Evolutionary conservation across 1,284 basidiomycete genomes (phyloP).

Genomic region (Athelia sp.): DNA sequence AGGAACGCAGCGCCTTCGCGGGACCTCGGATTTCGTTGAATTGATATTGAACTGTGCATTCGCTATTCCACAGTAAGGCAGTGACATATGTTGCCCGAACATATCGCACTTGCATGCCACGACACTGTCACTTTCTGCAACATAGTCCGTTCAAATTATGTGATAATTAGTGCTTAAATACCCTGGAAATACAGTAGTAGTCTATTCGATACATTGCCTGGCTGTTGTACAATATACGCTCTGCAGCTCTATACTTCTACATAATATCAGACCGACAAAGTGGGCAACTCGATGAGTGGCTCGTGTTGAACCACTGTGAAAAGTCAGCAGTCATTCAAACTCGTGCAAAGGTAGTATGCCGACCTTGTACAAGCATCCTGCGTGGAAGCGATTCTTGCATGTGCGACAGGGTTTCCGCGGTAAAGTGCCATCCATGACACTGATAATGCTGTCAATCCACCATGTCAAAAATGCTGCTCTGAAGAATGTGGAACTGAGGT

Average conservation of each 20-base stretch:
- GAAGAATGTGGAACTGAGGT: neutral
- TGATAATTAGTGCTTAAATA: too few relatives aligned
- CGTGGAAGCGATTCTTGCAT: conserved; percentile 95
- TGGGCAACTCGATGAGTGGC: conserved; percentile 88
- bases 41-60: too few relatives aligned
- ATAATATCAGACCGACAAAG: conserved; percentile 82
- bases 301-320: conserved; percentile 84
- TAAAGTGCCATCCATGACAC: conserved; percentile 82
- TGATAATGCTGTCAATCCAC: conserved; percentile 71
- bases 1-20: too few relatives aligned
- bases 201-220: too few relatives aligned
- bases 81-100: too few relatives aligned
- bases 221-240: neutral
- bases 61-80: too few relatives aligned
- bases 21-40: too few relatives aligned
- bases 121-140: too few relatives aligned
- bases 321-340: conserved; percentile 6
- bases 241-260: conserved; percentile 18
- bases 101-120: too few relatives aligned
- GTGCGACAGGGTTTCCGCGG: conserved; percentile 93
- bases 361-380: conserved; percentile 87
- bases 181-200: too few relatives aligned
- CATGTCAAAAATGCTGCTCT: conserved; percentile 1
- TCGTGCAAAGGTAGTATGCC: conserved; percentile 12
- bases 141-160: too few relatives aligned